Conservation (phyloP, 306 rosid genomes). For the Erythrophleum fordii region DNA sequence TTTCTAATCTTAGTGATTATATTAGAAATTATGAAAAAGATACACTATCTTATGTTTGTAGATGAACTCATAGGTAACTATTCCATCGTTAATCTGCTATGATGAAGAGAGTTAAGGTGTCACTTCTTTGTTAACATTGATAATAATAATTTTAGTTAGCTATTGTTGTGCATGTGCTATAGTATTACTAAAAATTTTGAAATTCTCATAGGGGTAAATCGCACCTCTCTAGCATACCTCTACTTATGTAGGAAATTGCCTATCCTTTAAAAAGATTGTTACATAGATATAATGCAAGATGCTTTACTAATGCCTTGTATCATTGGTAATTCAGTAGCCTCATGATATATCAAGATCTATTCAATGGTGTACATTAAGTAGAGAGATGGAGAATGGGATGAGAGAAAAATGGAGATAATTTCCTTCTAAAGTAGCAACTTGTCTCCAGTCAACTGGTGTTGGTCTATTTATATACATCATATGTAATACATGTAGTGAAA, state of each 20-base stretch:
- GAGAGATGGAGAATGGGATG: conserved; percentile 1
- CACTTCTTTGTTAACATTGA: conserved; percentile 3
- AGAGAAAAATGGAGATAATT: not conserved
- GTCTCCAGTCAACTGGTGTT: not conserved
- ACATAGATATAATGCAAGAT: conserved; percentile 8
- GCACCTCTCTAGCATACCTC: not conserved
- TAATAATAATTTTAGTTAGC: conserved; percentile 8
- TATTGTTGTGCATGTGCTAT: conserved; percentile 6
- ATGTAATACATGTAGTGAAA: not conserved
- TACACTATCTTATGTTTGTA: conserved; percentile 6
- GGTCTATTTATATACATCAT: not conserved
- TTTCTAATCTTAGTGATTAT: not conserved
- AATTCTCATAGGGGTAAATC: not conserved
- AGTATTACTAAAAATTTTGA: not conserved
- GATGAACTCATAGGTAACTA: conserved; percentile 14
- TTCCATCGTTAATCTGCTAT: conserved; percentile 4
- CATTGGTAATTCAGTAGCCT: conserved; percentile 23
- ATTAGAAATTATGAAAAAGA: conserved; percentile 19
- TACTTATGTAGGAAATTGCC: conserved; percentile 7
- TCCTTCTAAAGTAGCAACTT: not conserved
- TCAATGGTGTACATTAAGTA: not conserved
- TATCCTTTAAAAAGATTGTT: conserved; percentile 31
- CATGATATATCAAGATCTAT: not conserved
- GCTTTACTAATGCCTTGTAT: conserved; percentile 33
- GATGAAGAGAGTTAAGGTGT: conserved; percentile 22